Base-by-base conservation (phyloP, 108 stramenopile genomes). In the Stephanodiscus triporus region DNA sequence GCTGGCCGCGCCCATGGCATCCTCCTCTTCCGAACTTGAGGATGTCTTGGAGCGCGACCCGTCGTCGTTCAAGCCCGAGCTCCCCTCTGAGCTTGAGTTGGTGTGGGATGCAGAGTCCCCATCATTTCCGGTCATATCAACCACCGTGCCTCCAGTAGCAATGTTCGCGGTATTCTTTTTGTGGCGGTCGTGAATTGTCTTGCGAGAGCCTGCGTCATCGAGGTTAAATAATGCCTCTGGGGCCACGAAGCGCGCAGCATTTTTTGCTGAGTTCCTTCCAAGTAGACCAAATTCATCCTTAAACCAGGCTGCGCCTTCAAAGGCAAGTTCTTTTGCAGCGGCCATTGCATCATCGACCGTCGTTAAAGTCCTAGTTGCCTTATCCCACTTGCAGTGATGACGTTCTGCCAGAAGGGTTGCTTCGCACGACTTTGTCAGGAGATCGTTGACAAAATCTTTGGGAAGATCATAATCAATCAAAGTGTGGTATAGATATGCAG, bases 271-370 rank as follows among this genome's bases (percentile, higher is more conserved):
- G 4, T 26, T 24, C 2, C 8, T 2, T 26, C 11, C 24, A 1
- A 24, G 55, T 2, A 24, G 11, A 56, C 55, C 55, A 11, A 56
- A 26, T 8, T 56, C 55, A 56, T 56, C 55, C 55, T 56, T 56
- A 26, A 24, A 56, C 55, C 55, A 56, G 2, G 55, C 20, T 11
- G 55, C 24, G 24, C 11, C 11, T 56, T 56, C 55, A 22, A 56
- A 24, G 6, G 11, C 24, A 8, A 11, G 2, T 2, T 22, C 20
- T 4, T 24, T 56, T 26, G 20, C 55, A 11, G 20, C 55, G 5
- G 2, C 23, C 24, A 24, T 22, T 4, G 4, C 49, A 26, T 56
- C 55, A 6, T 56, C 55, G 5, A 2, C 11, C 2, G 55, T 56
- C 2, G 55, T 56, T 5, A 56, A 3, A 4, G 26, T 26, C 55